Conservation (phyloP, 2,329 filamentous ascomycete genomes). For the Pseudocercospora crystallina region DNA sequence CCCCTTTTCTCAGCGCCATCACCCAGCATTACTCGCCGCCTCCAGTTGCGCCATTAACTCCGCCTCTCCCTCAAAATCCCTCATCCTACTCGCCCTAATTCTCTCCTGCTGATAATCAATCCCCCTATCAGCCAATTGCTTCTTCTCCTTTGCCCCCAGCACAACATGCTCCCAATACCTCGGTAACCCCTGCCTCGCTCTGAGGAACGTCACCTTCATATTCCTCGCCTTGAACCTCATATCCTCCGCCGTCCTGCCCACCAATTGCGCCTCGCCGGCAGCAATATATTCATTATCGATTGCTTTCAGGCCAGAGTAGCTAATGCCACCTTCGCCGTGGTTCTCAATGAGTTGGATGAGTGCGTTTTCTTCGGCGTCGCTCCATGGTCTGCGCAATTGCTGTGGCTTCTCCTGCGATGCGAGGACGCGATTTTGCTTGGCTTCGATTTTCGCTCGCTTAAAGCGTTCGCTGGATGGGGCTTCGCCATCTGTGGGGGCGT, state of each 20-base stretch:
- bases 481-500: slow-evolving; percentile 14
- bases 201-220: slow-evolving; percentile 48
- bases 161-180: slow-evolving; percentile 45
- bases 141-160: slow-evolving; percentile 43
- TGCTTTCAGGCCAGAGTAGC: slow-evolving; percentile 50
- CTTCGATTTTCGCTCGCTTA: slow-evolving; percentile 24
- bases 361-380: slow-evolving; percentile 36
- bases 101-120: slow-evolving; percentile 29
- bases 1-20: too few species aligned
- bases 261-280: slow-evolving; percentile 33
- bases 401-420: slow-evolving; percentile 13
- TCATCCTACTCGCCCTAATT: not conserved
- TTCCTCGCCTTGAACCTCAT: slow-evolving; percentile 50
- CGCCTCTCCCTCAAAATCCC: too few species aligned
- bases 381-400: slow-evolving; percentile 38
- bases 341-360: slow-evolving; percentile 52
- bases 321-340: slow-evolving; percentile 39
- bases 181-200: slow-evolving; percentile 41
- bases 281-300: slow-evolving; percentile 24
- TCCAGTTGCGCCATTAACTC: too few species aligned
- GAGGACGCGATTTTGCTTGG: slow-evolving; percentile 23
- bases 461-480: slow-evolving; percentile 9
- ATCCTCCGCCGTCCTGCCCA: slow-evolving; percentile 51
- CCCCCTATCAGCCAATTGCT: slow-evolving; percentile 31
- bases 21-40: too few species aligned